phyloP scores from a whole-genome alignment of 106 monocot genomes.

The Phalaenopsis equestris region DNA sequence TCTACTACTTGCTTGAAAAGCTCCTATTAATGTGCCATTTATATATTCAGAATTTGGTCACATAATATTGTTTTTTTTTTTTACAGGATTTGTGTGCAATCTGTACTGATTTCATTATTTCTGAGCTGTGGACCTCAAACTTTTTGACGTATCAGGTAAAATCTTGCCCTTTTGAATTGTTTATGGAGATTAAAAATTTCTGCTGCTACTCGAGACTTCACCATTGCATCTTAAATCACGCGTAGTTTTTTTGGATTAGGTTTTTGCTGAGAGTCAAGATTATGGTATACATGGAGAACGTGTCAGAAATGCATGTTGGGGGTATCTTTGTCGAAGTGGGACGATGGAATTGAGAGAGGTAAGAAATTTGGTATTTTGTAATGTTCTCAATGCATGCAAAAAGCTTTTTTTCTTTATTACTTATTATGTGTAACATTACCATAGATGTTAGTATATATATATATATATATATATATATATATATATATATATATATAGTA shows the following conservation, averaged over 20 bases:
- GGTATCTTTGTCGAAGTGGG: slow-evolving; percentile 96
- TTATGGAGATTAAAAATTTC: not conserved
- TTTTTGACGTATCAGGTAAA: slow-evolving; percentile 86
- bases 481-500: too few species aligned
- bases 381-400: slow-evolving; percentile 5
- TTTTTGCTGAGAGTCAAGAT: slow-evolving; percentile 97
- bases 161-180: not conserved
- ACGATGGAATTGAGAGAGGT: slow-evolving; percentile 89
- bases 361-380: not conserved
- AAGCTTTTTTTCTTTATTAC: not conserved
- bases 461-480: too few species aligned
- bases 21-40: not conserved
- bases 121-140: slow-evolving; percentile 89
- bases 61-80: slow-evolving; percentile 8
- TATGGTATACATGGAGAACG: slow-evolving; percentile 98
- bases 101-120: slow-evolving; percentile 96
- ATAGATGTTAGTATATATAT: too few species aligned
- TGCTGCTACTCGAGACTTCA: not conserved
- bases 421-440: not conserved
- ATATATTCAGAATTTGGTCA: not conserved
- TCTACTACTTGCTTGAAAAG: not conserved
- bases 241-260: slow-evolving; percentile 28
- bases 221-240: not conserved
- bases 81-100: slow-evolving; percentile 92
- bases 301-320: slow-evolving; percentile 98